These are phyloP conservation scores for Kurtzmaniella quercitrusa DNA, from an alignment of 1,139 yeast species.

Conservation along the genomic window DNA sequence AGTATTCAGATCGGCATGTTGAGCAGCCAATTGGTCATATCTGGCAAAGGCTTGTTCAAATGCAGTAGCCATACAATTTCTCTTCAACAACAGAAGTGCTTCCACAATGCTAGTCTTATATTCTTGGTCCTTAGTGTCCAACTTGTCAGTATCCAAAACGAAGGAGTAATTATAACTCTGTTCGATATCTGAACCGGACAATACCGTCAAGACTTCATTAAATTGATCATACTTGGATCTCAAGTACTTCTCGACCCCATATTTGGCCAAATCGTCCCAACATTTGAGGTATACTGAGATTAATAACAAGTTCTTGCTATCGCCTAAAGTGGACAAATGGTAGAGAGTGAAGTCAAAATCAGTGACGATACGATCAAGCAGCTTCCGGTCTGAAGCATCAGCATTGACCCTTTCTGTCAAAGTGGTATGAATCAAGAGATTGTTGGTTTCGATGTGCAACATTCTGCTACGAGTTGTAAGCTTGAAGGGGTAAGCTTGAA, in stretches of 20 bases:
- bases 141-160: conserved; percentile 54
- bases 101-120: conserved; percentile 49
- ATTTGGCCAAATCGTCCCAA: conserved; percentile 65
- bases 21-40: conserved; percentile 64
- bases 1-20: conserved; percentile 45
- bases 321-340: conserved; percentile 79
- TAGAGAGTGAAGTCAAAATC: conserved; percentile 96
- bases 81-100: conserved; percentile 69
- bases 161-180: conserved; percentile 81
- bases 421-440: conserved; percentile 40
- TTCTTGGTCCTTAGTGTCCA: conserved; percentile 39
- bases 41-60: conserved; percentile 80
- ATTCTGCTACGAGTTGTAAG: conserved; percentile 20
- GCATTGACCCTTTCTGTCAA: conserved; percentile 37
- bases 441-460: conserved; percentile 45
- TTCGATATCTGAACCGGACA: conserved; percentile 43
- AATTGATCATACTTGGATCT: conserved; percentile 33
- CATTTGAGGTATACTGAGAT: conserved; percentile 74
- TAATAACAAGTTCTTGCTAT: conserved; percentile 57
- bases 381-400: conserved; percentile 36
- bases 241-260: conserved; percentile 55
- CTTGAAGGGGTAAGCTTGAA: no score
- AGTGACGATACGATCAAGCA: conserved; percentile 85
- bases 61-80: conserved; percentile 90
- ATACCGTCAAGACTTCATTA: conserved; percentile 24